These are phyloP conservation scores for Eragrostis curvula DNA, from an alignment of 176 grass and related monocot genomes.

Conservation along the genomic window DNA sequence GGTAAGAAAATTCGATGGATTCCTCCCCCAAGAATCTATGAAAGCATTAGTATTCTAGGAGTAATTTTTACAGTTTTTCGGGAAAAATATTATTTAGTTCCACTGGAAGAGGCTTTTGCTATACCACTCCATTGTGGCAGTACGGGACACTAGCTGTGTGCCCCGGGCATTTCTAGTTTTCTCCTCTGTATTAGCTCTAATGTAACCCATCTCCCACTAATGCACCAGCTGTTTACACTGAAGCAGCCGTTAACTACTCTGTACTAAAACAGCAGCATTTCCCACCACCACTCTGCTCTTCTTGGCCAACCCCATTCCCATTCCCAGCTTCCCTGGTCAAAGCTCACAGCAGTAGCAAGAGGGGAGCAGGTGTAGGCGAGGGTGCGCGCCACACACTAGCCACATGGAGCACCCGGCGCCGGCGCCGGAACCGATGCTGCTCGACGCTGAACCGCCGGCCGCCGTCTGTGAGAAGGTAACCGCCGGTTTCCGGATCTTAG, in stretches of 20 bases:
- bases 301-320: no score
- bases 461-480: background rate
- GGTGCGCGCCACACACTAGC: conserved; percentile 3
- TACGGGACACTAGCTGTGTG: no score
- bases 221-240: no score
- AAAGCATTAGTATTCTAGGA: no score
- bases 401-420: conserved; percentile 34
- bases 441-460: conserved; percentile 24
- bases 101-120: no score
- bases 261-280: background rate
- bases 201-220: background rate
- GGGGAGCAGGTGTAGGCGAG: background rate
- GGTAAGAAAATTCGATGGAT: no score
- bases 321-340: background rate
- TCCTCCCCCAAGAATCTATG: no score
- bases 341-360: background rate
- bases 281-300: background rate
- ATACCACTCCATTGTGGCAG: no score
- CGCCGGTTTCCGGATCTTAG: background rate
- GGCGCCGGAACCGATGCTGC: conserved; percentile 41
- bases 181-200: no score
- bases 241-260: background rate
- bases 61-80: no score
- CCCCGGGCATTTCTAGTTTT: no score
- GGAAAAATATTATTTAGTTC: no score